Base-by-base conservation (phyloP, 805 yeast species). In the Ascoidea rubescens region DNA sequence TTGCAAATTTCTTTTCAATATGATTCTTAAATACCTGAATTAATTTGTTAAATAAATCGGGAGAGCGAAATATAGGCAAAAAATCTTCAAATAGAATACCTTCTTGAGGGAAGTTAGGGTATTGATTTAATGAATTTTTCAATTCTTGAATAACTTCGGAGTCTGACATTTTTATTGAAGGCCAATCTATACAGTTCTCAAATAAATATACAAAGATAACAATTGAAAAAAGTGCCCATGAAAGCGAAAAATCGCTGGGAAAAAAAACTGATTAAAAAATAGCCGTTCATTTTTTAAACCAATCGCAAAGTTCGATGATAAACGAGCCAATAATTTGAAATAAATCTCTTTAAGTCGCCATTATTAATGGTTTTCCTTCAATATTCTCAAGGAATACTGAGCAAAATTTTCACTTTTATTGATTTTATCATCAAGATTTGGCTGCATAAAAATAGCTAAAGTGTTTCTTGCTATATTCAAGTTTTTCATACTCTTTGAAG, bases 21-120 rank as follows among this genome's bases (percentile, higher is more conserved):
- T 88, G 95, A 52, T 78, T 63, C 67, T 83, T 79, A 71, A 91
- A 85, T 16, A 96, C 96, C 58, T 77, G 79, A 48, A 93, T 72
- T 53, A 93, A 74, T 63, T 85, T 83, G 63, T 84, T 82, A 76
- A 93, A 93, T 53, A 86, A 71, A 48, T 71, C 74, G 51, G 99
- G 96, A 58, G 78, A 71, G 66, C 85, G 78, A 76, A 93, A 93
- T 58, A 93, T 84, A 49, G 99, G 99, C 64, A 93, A 74, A 66
- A 93, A 91, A 69, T 93, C 99, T 71, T 93, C 98, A 62, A 93
- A 93, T 44, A 93, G 72, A 57, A 93, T 79, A 10, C 99, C 99
- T 71, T 87, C 86, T 54, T 79, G 66, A 46, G 99, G 99, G 74
- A 93, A 93, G 72, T 93, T 88, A 58, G 91, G 96, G 74, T 86